A percentile compares a stretch with the other conserved stretches of the same genome.
These are phyloP conservation scores for Azolla pinnata DNA, from an alignment of 75 land plant genomes.

Conservation along the genomic window DNA sequence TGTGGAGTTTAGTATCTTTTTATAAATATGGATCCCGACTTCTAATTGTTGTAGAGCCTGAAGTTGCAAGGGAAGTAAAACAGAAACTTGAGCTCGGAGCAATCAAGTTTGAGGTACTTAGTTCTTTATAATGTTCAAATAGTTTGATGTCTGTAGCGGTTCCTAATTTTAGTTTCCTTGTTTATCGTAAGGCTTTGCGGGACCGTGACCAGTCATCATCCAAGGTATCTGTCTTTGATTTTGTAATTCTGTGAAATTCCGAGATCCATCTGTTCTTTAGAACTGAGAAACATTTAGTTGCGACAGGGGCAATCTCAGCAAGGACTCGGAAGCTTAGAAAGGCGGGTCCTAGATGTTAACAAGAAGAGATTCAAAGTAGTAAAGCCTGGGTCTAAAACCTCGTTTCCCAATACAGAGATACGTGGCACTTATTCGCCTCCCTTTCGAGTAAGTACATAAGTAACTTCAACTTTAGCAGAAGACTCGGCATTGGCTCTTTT, in stretches of 20 bases:
- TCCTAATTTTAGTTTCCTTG: too few relatives aligned
- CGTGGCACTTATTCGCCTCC: constrained; percentile 96
- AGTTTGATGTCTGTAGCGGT: too few relatives aligned
- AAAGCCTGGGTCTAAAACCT: constrained; percentile 93
- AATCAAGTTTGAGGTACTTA: constrained; percentile 82
- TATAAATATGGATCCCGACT: too few relatives aligned
- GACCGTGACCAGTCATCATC: not conserved
- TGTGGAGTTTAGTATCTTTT: too few relatives aligned
- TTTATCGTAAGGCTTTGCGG: not conserved
- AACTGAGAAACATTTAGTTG: too few relatives aligned
- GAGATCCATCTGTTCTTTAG: too few relatives aligned
- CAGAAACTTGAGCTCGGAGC: constrained; percentile 87
- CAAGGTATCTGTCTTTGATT: too few relatives aligned
- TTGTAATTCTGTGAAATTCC: too few relatives aligned
- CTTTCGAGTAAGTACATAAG: constrained; percentile 94
- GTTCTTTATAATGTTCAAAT: not conserved
- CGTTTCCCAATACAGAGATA: constrained; percentile 81
- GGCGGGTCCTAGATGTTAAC: constrained; percentile 83
- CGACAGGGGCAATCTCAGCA: constrained; percentile 26
- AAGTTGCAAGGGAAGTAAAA: constrained; percentile 84
- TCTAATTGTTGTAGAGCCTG: constrained; percentile 91
- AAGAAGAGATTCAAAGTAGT: constrained; percentile 89
- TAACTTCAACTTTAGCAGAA: too few relatives aligned
- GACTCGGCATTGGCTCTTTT: too few relatives aligned
- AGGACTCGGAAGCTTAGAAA: constrained; percentile 61